Percentiles rank a stretch among this genome's conserved stretches.
These are phyloP conservation scores for Sphenostylis stenocarpa DNA, from an alignment of 306 rosid species.

Conservation along the genomic window DNA sequence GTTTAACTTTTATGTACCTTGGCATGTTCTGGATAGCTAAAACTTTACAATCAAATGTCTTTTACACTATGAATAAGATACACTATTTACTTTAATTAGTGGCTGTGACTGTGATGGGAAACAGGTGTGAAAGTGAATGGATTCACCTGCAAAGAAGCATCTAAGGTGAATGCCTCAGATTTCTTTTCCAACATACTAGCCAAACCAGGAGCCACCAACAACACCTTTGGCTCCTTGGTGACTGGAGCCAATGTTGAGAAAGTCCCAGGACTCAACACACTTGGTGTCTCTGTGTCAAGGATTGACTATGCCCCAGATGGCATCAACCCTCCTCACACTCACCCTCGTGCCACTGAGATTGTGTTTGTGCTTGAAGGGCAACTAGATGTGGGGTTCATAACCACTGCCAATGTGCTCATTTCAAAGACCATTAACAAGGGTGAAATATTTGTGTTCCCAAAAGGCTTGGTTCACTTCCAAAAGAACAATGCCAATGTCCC, in stretches of 20 bases:
- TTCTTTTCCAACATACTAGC: constrained; percentile 60
- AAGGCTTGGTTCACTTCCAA: constrained; percentile 77
- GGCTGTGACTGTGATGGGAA: neutral
- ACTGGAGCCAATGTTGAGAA: constrained; percentile 69
- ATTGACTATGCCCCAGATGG: constrained; percentile 91
- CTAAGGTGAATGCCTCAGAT: constrained; percentile 58
- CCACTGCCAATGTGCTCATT: constrained; percentile 63
- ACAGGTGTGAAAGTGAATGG: constrained; percentile 73
- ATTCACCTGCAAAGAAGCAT: constrained; percentile 63
- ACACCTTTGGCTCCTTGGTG: constrained; percentile 61
- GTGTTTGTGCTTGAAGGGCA: constrained; percentile 73
- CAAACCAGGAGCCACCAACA: constrained; percentile 72
- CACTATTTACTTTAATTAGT: no score
- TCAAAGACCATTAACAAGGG: constrained; percentile 70
- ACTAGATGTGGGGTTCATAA: constrained; percentile 79
- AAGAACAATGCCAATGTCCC: constrained; percentile 60
- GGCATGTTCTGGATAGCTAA: no score
- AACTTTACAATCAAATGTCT: neutral
- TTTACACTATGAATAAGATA: no score
- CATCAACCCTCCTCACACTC: constrained; percentile 91
- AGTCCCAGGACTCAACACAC: constrained; percentile 90
- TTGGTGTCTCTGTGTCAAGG: constrained; percentile 77
- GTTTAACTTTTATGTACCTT: no score
- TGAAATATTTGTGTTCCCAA: constrained; percentile 80
- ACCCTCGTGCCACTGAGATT: constrained; percentile 90